These are phyloP conservation scores for Hypericum androsaemum DNA, from an alignment of 345 rosid species.

Conservation along the genomic window DNA sequence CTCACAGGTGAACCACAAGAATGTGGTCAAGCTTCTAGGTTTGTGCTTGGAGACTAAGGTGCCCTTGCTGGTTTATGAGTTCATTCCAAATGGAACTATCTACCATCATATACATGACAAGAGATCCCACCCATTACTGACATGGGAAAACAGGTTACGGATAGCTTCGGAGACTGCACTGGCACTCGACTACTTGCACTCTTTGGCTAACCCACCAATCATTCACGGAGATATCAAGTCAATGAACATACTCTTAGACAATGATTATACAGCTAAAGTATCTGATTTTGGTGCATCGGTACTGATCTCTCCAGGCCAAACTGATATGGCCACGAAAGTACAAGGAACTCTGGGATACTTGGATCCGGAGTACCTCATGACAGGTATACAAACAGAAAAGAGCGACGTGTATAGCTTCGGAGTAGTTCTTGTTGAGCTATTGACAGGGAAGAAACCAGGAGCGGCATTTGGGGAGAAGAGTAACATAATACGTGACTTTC, in stretches of 20 bases:
- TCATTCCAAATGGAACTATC: conserved; percentile 21
- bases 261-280: conserved; percentile 17
- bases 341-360: conserved; percentile 29
- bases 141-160: conserved; percentile 17
- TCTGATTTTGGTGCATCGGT: conserved; percentile 32
- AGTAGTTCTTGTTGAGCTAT: conserved; percentile 25
- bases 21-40: conserved; percentile 28
- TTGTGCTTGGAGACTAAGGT: conserved; percentile 26
- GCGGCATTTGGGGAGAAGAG: conserved; percentile 4
- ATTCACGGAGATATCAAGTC: conserved; percentile 32
- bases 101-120: conserved; percentile 16
- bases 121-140: background rate
- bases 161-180: conserved; percentile 20
- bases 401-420: conserved; percentile 33
- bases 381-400: conserved; percentile 14
- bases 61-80: conserved; percentile 27
- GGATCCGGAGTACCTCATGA: conserved; percentile 29
- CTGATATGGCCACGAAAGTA: conserved; percentile 4
- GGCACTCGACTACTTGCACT: conserved; percentile 30
- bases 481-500: conserved; percentile 14
- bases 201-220: conserved; percentile 25
- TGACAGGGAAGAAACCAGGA: conserved; percentile 21
- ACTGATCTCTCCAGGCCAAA: conserved; percentile 9
- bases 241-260: conserved; percentile 25
- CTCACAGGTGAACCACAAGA: conserved; percentile 25